Percentiles rank a stretch among this genome's conserved stretches.
Evolutionary conservation across 140 eudicot species (phyloP).

Genomic region (Bidens hawaiensis): DNA sequence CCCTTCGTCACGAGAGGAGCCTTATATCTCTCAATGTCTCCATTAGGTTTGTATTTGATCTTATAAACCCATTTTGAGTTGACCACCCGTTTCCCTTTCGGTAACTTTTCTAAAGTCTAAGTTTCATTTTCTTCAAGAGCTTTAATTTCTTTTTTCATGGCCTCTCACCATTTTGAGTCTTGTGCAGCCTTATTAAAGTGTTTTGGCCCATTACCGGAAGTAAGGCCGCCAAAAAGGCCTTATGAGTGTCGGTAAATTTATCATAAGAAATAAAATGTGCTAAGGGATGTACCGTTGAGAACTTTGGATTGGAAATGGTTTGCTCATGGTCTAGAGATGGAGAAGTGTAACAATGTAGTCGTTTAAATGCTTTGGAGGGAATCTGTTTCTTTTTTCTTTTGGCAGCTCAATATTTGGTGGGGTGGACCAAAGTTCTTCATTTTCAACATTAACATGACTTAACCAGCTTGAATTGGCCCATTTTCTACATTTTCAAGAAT

Average conservation of each 20-base stretch:
- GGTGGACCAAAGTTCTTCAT: not conserved
- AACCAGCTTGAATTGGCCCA: no score
- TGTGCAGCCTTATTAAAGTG: not conserved
- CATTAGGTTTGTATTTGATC: no score
- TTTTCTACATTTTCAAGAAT: no score
- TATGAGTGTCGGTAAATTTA: not conserved
- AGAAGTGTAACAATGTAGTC: not conserved
- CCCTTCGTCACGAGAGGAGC: no score
- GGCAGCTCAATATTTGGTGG: not conserved
- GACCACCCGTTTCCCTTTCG: no score
- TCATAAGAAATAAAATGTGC: not conserved
- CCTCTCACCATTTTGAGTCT: not conserved
- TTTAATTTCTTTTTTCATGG: no score
- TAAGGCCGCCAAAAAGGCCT: not conserved
- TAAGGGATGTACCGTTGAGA: not conserved
- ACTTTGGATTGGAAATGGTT: not conserved
- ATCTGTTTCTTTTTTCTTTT: not conserved
- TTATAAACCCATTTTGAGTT: no score
- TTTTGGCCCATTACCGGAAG: not conserved
- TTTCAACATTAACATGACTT: no score
- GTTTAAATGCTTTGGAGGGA: not conserved
- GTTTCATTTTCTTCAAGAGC: no score
- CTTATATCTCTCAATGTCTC: no score
- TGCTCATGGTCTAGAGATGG: not conserved
- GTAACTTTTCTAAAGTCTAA: no score